Conservation (phyloP, 768 basidiomycete species). For the Rhizopogon rudus region DNA sequence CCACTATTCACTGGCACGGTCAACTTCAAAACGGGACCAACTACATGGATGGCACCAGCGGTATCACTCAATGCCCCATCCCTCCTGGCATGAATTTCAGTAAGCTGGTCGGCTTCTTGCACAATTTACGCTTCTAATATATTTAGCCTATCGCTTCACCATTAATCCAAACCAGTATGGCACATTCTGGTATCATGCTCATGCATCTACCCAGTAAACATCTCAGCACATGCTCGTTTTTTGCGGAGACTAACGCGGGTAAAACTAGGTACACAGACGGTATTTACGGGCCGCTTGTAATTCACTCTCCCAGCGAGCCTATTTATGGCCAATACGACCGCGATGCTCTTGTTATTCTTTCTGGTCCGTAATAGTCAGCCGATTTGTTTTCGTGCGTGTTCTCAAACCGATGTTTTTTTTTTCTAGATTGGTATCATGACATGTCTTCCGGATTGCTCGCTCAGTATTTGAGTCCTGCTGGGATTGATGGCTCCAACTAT, state of each 20-base stretch:
- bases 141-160: slow-evolving; percentile 33
- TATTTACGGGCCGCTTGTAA: slow-evolving; percentile 41
- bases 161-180: slow-evolving; percentile 37
- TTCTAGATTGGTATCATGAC: slow-evolving; percentile 29
- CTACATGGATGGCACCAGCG: slow-evolving; percentile 43
- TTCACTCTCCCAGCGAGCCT: slow-evolving; percentile 35
- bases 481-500: slow-evolving; percentile 24
- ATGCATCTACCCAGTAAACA: slow-evolving; percentile 24
- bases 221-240: slow-evolving; percentile 9
- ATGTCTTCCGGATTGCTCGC: slow-evolving; percentile 24
- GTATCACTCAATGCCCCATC: slow-evolving; percentile 48
- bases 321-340: slow-evolving; percentile 31
- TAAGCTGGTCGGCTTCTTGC: slow-evolving; percentile 12
- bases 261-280: slow-evolving; percentile 39
- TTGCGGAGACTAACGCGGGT: slow-evolving; percentile 10
- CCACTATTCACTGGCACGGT: slow-evolving; percentile 30
- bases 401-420: neutral
- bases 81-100: slow-evolving; percentile 40
- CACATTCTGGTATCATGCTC: slow-evolving; percentile 47
- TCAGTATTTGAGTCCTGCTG: slow-evolving; percentile 24
- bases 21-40: slow-evolving; percentile 41
- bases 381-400: neutral
- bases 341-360: slow-evolving; percentile 33
- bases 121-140: neutral
- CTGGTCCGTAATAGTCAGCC: slow-evolving; percentile 20